phyloP scores from a whole-genome alignment of 2,329 filamentous ascomycete species.

The Penicillium sp. region DNA sequence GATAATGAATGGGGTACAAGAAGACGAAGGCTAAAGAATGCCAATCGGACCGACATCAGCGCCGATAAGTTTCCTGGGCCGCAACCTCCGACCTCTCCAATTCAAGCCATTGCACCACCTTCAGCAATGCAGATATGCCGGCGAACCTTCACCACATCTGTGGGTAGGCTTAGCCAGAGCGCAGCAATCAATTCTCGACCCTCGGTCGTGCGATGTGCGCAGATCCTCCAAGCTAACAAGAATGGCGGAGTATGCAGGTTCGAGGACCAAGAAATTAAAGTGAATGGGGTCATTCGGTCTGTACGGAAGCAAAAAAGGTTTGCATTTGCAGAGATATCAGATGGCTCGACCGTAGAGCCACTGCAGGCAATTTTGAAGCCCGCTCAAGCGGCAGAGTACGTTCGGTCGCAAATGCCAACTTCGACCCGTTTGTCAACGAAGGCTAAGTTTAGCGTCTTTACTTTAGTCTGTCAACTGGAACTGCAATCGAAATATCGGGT shows the following conservation, averaged over 20 bases:
- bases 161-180: slow-evolving; percentile 32
- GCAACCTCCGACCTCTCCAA: slow-evolving; percentile 17
- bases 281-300: slow-evolving; percentile 79
- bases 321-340: slow-evolving; percentile 79
- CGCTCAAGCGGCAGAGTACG: slow-evolving; percentile 69
- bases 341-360: slow-evolving; percentile 77
- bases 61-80: slow-evolving; percentile 11
- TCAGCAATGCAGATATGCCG: slow-evolving; percentile 43
- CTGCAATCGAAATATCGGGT: slow-evolving; percentile 74
- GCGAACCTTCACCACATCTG: slow-evolving; percentile 39
- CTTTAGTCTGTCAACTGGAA: slow-evolving; percentile 73
- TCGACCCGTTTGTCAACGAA: neutral
- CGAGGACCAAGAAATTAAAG: slow-evolving; percentile 49
- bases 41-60: slow-evolving; percentile 3
- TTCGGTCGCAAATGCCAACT: neutral
- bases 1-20: too few species aligned
- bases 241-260: slow-evolving; percentile 27
- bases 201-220: slow-evolving; percentile 36
- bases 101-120: slow-evolving; percentile 13
- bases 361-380: slow-evolving; percentile 79
- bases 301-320: slow-evolving; percentile 81
- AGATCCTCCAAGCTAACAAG: slow-evolving; percentile 37
- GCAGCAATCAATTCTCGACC: slow-evolving; percentile 17
- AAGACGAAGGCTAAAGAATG: too few species aligned
- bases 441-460: slow-evolving; percentile 25